phyloP scores from a whole-genome alignment of 805 yeast genomes.

The Hanseniaspora nectarophila region DNA sequence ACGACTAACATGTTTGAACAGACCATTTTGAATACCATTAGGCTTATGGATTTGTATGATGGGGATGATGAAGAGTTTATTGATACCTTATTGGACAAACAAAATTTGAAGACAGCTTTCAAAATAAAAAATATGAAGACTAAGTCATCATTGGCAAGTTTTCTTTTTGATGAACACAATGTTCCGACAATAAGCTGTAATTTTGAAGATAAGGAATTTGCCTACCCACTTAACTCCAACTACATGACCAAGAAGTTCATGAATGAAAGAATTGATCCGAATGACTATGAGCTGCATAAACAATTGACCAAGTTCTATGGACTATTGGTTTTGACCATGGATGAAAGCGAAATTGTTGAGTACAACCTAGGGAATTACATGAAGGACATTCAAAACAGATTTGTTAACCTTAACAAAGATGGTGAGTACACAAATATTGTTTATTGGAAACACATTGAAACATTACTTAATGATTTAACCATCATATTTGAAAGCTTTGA shows the following conservation, averaged over 20 bases:
- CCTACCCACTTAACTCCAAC: constrained; percentile 39
- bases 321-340: constrained; percentile 39
- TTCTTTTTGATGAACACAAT: constrained; percentile 55
- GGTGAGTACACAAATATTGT: background rate
- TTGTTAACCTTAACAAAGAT: background rate
- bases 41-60: constrained; percentile 29
- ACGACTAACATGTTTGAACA: constrained; percentile 48
- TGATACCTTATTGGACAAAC: background rate
- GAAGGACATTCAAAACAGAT: background rate
- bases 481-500: constrained; percentile 30
- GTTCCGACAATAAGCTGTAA: constrained; percentile 49
- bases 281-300: constrained; percentile 38
- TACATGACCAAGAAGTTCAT: constrained; percentile 52
- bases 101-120: constrained; percentile 20
- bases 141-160: constrained; percentile 41
- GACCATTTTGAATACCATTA: constrained; percentile 36
- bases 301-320: constrained; percentile 51
- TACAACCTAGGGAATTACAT: constrained; percentile 16
- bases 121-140: constrained; percentile 36
- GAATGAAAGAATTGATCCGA: constrained; percentile 40
- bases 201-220: constrained; percentile 27
- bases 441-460: background rate
- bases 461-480: background rate
- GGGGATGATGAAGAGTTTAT: background rate
- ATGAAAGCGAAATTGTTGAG: constrained; percentile 47